Conservation (phyloP, 2,329 filamentous ascomycete genomes). For the Fonsecaea multimorphosa region DNA sequence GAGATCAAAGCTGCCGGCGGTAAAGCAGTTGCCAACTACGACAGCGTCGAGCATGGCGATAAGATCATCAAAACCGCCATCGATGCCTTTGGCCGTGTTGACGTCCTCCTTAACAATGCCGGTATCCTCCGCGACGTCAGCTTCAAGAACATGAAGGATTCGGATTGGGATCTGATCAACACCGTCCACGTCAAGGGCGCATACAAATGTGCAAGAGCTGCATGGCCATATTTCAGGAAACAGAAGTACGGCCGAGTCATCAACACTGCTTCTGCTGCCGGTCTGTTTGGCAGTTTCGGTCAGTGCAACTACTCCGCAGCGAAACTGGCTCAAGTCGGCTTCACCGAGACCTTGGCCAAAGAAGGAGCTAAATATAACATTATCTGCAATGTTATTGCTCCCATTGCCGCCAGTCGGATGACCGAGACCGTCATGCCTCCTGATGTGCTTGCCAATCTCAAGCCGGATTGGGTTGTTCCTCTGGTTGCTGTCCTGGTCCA, state of each 20-base stretch:
- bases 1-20: constrained; percentile 78
- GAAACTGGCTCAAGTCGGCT: constrained; percentile 93
- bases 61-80: constrained; percentile 77
- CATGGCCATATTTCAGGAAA: constrained; percentile 97
- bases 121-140: constrained; percentile 92
- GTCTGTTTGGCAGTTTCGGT: constrained; percentile 93
- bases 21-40: constrained; percentile 97
- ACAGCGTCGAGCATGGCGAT: constrained; percentile 81
- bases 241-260: constrained; percentile 98
- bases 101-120: constrained; percentile 96
- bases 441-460: constrained; percentile 83
- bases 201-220: constrained; percentile 93
- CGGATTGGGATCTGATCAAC: constrained; percentile 95
- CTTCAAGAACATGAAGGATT: constrained; percentile 98
- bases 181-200: constrained; percentile 90
- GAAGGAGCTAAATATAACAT: constrained; percentile 99
- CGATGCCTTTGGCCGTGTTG: constrained; percentile 69
- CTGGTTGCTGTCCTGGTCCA: constrained; percentile 88
- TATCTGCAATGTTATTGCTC: constrained; percentile 89
- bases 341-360: constrained; percentile 97
- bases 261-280: constrained; percentile 95
- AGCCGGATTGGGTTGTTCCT: constrained; percentile 94
- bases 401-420: constrained; percentile 94
- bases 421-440: constrained; percentile 94
- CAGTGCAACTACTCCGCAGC: constrained; percentile 97